phyloP scores from a whole-genome alignment of 108 stramenopile species.

The Nitzschia putrida region DNA sequence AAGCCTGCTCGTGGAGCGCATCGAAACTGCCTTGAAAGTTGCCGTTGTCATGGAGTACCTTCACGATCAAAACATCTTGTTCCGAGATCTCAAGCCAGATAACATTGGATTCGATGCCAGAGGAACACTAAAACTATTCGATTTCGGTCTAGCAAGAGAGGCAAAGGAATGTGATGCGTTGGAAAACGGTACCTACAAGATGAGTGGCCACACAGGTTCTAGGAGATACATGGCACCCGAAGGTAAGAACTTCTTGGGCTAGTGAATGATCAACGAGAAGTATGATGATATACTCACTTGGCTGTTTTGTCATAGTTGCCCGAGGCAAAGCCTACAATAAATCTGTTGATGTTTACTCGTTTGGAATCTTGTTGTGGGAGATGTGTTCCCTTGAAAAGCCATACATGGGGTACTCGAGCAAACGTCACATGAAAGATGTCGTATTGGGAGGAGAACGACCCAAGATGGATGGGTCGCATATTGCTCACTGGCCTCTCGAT shows the following conservation, averaged over 20 bases:
- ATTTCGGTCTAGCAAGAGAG: conserved; percentile 70
- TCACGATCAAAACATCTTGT: conserved; percentile 52
- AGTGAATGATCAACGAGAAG: too few relatives aligned
- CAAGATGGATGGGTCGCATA: conserved; percentile 41
- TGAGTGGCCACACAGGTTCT: conserved; percentile 67
- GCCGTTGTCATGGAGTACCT: conserved; percentile 63
- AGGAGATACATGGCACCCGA: conserved; percentile 69
- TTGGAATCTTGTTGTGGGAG: conserved; percentile 72
- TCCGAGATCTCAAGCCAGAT: conserved; percentile 72
- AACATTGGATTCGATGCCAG: conserved; percentile 49
- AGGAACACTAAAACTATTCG: conserved; percentile 49
- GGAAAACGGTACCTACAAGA: conserved; percentile 45
- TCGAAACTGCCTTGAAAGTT: conserved; percentile 44
- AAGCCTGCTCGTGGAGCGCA: conserved; percentile 27
- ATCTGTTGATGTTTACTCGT: conserved; percentile 72
- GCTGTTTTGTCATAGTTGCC: conserved; percentile 31
- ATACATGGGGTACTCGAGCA: conserved; percentile 49
- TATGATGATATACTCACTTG: not conserved
- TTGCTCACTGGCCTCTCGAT: conserved; percentile 47
- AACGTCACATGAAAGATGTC: conserved; percentile 52
- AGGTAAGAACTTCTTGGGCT: conserved; percentile 12
- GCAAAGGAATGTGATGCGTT: conserved; percentile 28
- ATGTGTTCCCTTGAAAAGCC: conserved; percentile 62
- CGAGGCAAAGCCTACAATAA: conserved; percentile 53
- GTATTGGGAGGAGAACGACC: conserved; percentile 65